phyloP scores from a whole-genome alignment of 2,329 filamentous ascomycete species.

The Penicillium verrucosum region DNA sequence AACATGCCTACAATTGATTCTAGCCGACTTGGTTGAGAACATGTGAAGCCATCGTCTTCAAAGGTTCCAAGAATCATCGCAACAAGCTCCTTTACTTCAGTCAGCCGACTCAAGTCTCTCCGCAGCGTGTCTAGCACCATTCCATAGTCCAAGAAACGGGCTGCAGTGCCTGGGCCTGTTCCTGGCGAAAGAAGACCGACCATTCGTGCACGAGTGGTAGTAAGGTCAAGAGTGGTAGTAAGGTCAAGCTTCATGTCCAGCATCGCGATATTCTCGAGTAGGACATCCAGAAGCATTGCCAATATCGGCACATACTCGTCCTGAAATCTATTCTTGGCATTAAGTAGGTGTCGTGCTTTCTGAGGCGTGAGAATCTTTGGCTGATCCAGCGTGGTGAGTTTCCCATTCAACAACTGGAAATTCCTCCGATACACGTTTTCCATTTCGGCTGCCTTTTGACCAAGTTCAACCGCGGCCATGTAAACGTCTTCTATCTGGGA shows the following conservation, averaged over 20 bases:
- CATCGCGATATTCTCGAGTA: background rate
- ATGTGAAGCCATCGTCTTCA: background rate
- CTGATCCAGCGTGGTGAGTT: background rate
- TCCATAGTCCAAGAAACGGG: background rate
- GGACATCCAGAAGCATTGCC: background rate
- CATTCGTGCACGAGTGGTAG: background rate
- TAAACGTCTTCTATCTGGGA: background rate
- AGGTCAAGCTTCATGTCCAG: background rate
- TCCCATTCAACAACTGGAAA: background rate
- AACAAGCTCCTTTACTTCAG: background rate
- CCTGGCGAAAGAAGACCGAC: background rate
- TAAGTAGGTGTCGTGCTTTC: background rate
- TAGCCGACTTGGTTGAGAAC: background rate
- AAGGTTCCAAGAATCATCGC: background rate
- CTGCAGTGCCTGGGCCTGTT: background rate
- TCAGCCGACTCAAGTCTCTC: background rate
- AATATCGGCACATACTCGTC: background rate
- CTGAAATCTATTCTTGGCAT: background rate
- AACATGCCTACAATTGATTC: background rate
- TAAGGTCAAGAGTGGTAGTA: background rate
- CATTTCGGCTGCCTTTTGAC: background rate
- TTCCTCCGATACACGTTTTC: background rate
- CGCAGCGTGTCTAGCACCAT: background rate
- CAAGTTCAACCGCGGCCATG: background rate
- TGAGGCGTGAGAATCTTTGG: background rate